Base-by-base conservation (phyloP, 495 filamentous ascomycete genomes). In the Echria macrotheca region DNA sequence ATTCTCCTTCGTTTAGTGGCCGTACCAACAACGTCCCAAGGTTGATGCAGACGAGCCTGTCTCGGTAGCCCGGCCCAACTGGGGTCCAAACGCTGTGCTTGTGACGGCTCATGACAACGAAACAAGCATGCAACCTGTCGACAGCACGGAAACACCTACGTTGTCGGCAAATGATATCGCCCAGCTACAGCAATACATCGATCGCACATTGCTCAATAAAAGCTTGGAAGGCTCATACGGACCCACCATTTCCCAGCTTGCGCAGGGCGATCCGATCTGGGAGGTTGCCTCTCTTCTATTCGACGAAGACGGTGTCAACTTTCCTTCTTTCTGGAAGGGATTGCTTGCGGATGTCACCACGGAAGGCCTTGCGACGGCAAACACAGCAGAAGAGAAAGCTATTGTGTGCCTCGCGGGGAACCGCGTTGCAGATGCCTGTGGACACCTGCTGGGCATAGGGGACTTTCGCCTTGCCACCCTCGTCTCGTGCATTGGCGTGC, bases 271-370 rank as follows among this genome's bases (percentile, higher is more conserved):
- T 52, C 72, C 73, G 10, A 76, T 81, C 9, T 91, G 87, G 87
- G 71, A 80, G 46, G 74, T 96, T 45, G 85, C 87, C n/a, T 82
- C 84, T 41, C 78, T 96, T 23, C 77, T 98, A 15, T 97, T 93
- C 60, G 90, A 96, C 51, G 78, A 85, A 12, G 67, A 86, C 32
- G 65, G 70, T 17, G 65, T 78, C 28, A 72, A 69, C 26, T 58
- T 89, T 4, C 72, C 76, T 4, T 55, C 62, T 18, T 84, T 87
- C 46, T 85, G 85, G 77, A 64, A 76, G 55, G 66, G 72, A 17
- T 68, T 86, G 47, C 83, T 90, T n/a, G 68, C 72, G 22, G 67
- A 69, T 1, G 71, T 72, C 23, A 78, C 82, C 2, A 63, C 74
- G 4, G 67, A 68, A 32, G 73, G 79, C 32, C 72, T 75, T 32